These are phyloP conservation scores for Leishmania guyanensis DNA, from an alignment of 208 protist species.

Conservation along the genomic window DNA sequence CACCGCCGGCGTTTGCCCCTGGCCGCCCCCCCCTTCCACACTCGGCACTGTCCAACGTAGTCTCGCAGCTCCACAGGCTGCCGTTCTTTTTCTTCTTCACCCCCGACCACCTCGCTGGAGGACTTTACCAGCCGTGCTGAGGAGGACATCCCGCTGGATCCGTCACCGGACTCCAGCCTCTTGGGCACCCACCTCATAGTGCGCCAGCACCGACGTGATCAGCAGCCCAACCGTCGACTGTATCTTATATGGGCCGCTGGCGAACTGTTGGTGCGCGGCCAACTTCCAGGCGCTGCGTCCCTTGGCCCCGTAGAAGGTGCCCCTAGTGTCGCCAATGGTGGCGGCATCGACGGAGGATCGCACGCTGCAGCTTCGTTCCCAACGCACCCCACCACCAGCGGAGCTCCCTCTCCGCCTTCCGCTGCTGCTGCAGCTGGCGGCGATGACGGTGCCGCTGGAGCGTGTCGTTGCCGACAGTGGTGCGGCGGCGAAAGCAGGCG, in stretches of 20 bases:
- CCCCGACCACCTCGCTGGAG: conserved; percentile 45
- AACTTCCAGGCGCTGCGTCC: not conserved
- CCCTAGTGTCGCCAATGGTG: not conserved
- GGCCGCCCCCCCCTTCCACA: not conserved
- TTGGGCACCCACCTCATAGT: conserved; percentile 55
- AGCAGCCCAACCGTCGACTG: conserved; percentile 66
- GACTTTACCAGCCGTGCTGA: conserved; percentile 69
- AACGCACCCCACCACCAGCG: not conserved
- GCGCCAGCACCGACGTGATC: conserved; percentile 62
- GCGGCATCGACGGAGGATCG: not conserved
- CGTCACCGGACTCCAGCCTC: conserved; percentile 55
- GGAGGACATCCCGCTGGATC: conserved; percentile 64
- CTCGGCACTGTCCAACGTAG: conserved; percentile 16
- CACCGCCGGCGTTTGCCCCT: not conserved
- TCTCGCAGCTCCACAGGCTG: conserved; percentile 28
- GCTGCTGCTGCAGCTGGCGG: conserved; percentile 4
- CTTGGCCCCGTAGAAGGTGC: not conserved
- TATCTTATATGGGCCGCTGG: conserved; percentile 78
- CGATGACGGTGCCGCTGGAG: conserved; percentile 17
- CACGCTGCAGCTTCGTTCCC: not conserved
- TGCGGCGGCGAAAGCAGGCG: not conserved
- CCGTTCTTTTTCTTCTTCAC: conserved; percentile 58
- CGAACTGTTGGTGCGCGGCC: conserved; percentile 17
- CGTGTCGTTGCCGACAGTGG: not conserved
- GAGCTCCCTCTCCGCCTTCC: not conserved